phyloP scores from a whole-genome alignment of 2,329 filamentous ascomycete genomes.

The Apiospora phragmitis region DNA sequence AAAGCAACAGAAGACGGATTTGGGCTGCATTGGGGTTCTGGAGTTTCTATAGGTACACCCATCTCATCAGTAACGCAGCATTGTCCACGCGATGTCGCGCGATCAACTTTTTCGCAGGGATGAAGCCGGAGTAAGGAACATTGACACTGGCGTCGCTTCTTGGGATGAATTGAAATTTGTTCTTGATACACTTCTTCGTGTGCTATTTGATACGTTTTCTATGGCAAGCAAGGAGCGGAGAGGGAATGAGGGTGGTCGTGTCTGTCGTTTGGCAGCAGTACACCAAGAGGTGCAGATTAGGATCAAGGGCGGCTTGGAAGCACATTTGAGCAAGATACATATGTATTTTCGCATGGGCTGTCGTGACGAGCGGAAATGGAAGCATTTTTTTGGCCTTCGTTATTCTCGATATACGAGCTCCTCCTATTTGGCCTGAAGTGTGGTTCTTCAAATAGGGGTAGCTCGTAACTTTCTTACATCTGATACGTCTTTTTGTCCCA shows the following conservation, averaged over 20 bases:
- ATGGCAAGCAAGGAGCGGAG: not conserved
- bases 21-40: not conserved
- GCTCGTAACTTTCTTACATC: not conserved
- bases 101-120: not conserved
- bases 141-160: not conserved
- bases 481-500: not conserved
- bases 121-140: slow-evolving; percentile 2
- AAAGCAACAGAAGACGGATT: not conserved
- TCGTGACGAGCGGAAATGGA: not conserved
- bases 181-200: not conserved
- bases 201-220: not conserved
- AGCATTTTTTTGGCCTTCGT: not conserved
- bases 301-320: not conserved
- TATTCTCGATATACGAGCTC: not conserved
- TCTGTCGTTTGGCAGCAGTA: not conserved
- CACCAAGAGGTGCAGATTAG: not conserved
- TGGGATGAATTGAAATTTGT: not conserved
- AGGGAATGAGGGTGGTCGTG: not conserved
- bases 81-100: not conserved
- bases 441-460: not conserved
- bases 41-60: slow-evolving; percentile 8
- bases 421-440: not conserved
- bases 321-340: not conserved
- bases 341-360: not conserved
- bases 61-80: not conserved